A percentile compares a stretch with the other conserved stretches of the same genome.
These are phyloP conservation scores for Kandelia obovata DNA, from an alignment of 345 rosid species.

Conservation along the genomic window DNA sequence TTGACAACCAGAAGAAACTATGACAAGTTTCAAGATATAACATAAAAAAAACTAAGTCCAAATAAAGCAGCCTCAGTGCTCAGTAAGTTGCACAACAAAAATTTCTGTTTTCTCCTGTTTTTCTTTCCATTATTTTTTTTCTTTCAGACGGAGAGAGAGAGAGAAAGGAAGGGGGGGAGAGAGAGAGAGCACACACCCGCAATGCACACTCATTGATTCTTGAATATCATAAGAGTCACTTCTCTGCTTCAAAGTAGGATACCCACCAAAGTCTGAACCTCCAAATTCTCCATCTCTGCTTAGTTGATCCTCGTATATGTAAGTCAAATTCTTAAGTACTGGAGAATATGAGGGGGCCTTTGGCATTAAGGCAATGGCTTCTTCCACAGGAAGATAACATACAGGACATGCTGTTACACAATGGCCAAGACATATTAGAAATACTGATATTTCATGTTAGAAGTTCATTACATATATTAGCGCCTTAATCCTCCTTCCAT, in stretches of 20 bases:
- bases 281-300: slow-evolving; percentile 72
- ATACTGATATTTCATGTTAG: background rate
- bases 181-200: slow-evolving; percentile 68
- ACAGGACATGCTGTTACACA: slow-evolving; percentile 85
- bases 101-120: background rate
- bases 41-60: background rate
- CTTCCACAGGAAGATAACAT: slow-evolving; percentile 93
- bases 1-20: slow-evolving; percentile 12
- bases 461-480: background rate
- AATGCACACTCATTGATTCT: slow-evolving; percentile 81
- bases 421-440: slow-evolving; percentile 25
- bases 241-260: slow-evolving; percentile 78
- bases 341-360: slow-evolving; percentile 78
- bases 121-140: slow-evolving; percentile 61
- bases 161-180: background rate
- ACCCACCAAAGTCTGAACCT: slow-evolving; percentile 98
- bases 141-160: background rate
- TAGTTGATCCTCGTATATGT: slow-evolving; percentile 60
- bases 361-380: slow-evolving; percentile 89
- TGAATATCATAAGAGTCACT: slow-evolving; percentile 73
- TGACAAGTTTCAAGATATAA: no score
- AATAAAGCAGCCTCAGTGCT: slow-evolving; percentile 2
- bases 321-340: slow-evolving; percentile 63
- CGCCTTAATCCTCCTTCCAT: background rate
- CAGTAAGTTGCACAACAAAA: slow-evolving; percentile 1